Conservation (phyloP, 176 grass and related monocot species). For the Dendrocalamus sinicus region DNA sequence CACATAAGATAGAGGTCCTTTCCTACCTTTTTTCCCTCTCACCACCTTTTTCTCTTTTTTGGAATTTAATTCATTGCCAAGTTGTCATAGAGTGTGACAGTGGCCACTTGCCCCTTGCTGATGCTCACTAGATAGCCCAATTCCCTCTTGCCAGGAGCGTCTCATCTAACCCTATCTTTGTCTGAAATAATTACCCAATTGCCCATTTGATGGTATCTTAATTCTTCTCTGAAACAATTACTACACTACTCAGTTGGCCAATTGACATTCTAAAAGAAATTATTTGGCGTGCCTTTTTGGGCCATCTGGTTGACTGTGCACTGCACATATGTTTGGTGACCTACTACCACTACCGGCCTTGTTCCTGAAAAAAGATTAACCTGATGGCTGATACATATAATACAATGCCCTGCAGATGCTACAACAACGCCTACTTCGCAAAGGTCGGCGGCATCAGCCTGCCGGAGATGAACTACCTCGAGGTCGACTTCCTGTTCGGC, state of each 20-base stretch:
- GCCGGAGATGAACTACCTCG: slow-evolving; percentile 65
- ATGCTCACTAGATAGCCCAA: slow-evolving; percentile 36
- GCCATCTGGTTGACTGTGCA: slow-evolving; percentile 2
- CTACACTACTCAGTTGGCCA: slow-evolving; percentile 14
- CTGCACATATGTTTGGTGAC: not conserved
- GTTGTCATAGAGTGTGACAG: slow-evolving; percentile 31
- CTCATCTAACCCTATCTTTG: slow-evolving; percentile 14
- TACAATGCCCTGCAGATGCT: slow-evolving; percentile 29
- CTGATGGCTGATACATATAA: slow-evolving; percentile 21
- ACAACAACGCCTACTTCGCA: slow-evolving; percentile 64
- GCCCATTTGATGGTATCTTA: slow-evolving; percentile 14
- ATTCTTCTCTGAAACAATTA: not conserved
- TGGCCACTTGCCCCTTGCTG: slow-evolving; percentile 48
- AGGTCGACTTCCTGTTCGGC: slow-evolving; percentile 59
- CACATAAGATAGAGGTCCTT: slow-evolving; percentile 38
- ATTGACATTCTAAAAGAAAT: slow-evolving; percentile 19
- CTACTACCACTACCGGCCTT: not conserved
- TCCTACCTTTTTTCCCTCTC: slow-evolving; percentile 10
- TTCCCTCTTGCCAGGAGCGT: slow-evolving; percentile 23
- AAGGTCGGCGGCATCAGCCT: slow-evolving; percentile 58
- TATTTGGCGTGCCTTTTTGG: not conserved
- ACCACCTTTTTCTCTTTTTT: slow-evolving; percentile 43
- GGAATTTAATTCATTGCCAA: slow-evolving; percentile 45
- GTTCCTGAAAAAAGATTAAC: not conserved
- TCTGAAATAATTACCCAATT: slow-evolving; percentile 27